Evolutionary conservation across 805 yeast genomes (phyloP), one percentile per base, ranked within the genome.

Genomic region (Helenozyma rhizophorensis): DNA sequence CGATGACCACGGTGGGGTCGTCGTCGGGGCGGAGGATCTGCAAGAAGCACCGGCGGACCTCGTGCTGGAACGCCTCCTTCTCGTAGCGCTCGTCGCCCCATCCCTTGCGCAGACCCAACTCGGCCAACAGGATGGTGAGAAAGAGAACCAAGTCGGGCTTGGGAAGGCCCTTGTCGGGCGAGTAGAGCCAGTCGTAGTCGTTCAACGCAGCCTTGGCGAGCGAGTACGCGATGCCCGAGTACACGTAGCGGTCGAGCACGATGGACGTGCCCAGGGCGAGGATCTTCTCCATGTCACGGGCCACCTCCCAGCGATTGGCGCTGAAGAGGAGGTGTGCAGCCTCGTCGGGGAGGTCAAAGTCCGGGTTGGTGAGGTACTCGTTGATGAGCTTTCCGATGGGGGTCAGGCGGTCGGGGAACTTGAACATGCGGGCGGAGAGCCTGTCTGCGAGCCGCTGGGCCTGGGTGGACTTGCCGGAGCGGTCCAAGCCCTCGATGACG

Each of bases 51-150:
- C 48, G 26, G 38, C 77, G 74, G 3, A 93, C 99, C 23, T 63
- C 65, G n/a, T 60, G 56, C 53, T 93, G 99, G 51, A 93, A 83
- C 30, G 72, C 78, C 4, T 58, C 54, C 17, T 70, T 72, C 55
- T 93, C 99, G 59, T 93, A 93, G 33, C 96, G 65, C 56, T 93
- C 99, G n/a, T 79, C 83, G 10, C 99, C 99, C 66, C 83, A 93
- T 1, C 95, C 95, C 9, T 76, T 78, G 34, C 97, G 68, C 13
- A 53, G 42, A 14, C 66, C 51, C 17, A 68, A 49, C 25, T 65
- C 68, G 6, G 60, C 71, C 39, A 41, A 57, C 50, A 72, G 62
- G 25, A 83, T 69, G 23, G 84, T 79, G 37, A 93, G 61, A 45
- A 90, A 93, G 1, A 93, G 34, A 0, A 90, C 83, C 30, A 83